Conservation (phyloP, 2,329 filamentous ascomycete species). For the Penicillium sp. region DNA sequence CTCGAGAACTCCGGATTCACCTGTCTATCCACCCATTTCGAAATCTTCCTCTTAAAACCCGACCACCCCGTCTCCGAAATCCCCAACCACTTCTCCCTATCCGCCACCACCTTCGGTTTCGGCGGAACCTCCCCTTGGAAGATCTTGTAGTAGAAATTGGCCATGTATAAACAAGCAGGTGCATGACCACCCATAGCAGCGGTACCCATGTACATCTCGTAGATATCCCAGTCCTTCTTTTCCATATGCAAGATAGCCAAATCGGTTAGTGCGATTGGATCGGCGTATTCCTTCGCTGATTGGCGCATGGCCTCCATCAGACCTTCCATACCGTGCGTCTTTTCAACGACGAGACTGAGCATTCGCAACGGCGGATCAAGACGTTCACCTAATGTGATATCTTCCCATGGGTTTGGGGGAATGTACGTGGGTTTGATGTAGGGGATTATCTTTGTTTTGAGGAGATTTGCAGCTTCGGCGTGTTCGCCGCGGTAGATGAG, state of each 20-base stretch:
- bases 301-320: constrained; percentile 23
- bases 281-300: constrained; percentile 33
- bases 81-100: too few species aligned
- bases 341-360: constrained; percentile 20
- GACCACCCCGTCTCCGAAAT: neutral
- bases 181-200: constrained; percentile 31
- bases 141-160: constrained; percentile 37
- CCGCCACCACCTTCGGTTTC: too few species aligned
- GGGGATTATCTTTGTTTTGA: constrained; percentile 27
- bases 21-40: neutral
- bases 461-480: constrained; percentile 21
- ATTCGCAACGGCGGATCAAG: constrained; percentile 30
- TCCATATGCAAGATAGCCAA: constrained; percentile 26
- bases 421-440: constrained; percentile 19
- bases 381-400: constrained; percentile 8
- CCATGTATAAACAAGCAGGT: constrained; percentile 33
- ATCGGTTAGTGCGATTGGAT: constrained; percentile 27
- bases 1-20: constrained; percentile 19
- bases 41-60: too few species aligned
- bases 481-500: constrained; percentile 23
- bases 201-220: constrained; percentile 37
- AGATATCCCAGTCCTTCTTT: constrained; percentile 26
- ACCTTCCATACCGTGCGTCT: constrained; percentile 5
- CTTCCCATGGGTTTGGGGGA: neutral
- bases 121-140: constrained; percentile 25